Percentiles rank a stretch among this genome's conserved stretches.
Evolutionary conservation across 352 stramenopile species (phyloP).

Genomic region (Globisporangium splendens): DNA sequence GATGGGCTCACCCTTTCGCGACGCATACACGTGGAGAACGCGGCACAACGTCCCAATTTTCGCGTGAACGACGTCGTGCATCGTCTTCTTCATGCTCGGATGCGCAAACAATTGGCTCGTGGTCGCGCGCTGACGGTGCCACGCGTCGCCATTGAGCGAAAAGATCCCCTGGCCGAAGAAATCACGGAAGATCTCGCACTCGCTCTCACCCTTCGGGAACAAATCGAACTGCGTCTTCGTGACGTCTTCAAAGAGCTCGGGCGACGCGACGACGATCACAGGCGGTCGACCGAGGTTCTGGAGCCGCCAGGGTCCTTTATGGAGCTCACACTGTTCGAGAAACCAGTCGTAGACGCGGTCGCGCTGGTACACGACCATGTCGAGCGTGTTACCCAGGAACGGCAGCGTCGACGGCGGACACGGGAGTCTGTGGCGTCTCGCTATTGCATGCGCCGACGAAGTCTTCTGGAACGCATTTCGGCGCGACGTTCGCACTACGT

Average conservation of each 20-base stretch:
- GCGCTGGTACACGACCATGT: constrained; percentile 27
- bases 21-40: constrained; percentile 16
- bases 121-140: constrained; percentile 63
- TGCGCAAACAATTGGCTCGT: constrained; percentile 84
- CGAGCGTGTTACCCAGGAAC: constrained; percentile 34
- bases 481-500: too few relatives aligned
- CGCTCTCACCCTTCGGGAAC: constrained; percentile 52
- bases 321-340: constrained; percentile 25
- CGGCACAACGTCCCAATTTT: constrained; percentile 24
- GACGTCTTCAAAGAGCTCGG: constrained; percentile 35
- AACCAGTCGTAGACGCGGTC: constrained; percentile 33
- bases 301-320: constrained; percentile 25
- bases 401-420: constrained; percentile 23
- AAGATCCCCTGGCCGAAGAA: constrained; percentile 72
- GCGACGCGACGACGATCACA: constrained; percentile 31
- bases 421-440: neutral
- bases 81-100: constrained; percentile 39
- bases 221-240: constrained; percentile 48
- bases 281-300: constrained; percentile 24
- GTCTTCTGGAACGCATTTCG: too few relatives aligned
- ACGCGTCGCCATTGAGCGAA: constrained; percentile 45
- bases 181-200: constrained; percentile 35
- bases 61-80: constrained; percentile 28
- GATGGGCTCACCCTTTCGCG: constrained; percentile 6
- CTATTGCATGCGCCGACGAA: too few relatives aligned